A percentile compares a stretch with the other conserved stretches of the same genome.
phyloP scores from a whole-genome alignment of 2,329 filamentous ascomycete genomes.

The Taxawa tesnikishii region DNA sequence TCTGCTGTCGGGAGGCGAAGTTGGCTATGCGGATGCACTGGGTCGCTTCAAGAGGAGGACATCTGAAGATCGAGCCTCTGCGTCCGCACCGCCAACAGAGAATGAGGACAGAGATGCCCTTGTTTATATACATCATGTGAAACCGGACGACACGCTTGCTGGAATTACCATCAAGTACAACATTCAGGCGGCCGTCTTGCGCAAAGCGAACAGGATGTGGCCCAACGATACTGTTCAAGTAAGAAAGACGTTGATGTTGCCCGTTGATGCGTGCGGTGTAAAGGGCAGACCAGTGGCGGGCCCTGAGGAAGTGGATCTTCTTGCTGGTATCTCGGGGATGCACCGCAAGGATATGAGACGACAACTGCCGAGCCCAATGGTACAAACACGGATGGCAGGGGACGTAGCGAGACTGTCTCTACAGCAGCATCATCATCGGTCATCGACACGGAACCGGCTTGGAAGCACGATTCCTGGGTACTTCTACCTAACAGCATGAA shows the following conservation, averaged over 20 bases:
- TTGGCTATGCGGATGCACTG: slow-evolving; percentile 29
- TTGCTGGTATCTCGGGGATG: slow-evolving; percentile 7
- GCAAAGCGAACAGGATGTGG: slow-evolving; percentile 89
- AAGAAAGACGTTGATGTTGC: slow-evolving; percentile 68
- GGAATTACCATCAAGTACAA: slow-evolving; percentile 84
- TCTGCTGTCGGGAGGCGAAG: slow-evolving; percentile 24
- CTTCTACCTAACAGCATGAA: slow-evolving; percentile 57
- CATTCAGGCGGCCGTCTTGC: slow-evolving; percentile 69
- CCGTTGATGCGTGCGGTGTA: slow-evolving; percentile 77
- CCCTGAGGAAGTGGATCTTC: slow-evolving; percentile 19
- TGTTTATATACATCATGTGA: slow-evolving; percentile 82
- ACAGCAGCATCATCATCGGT: slow-evolving; percentile 23
- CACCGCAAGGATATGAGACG: not conserved
- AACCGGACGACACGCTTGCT: slow-evolving; percentile 73
- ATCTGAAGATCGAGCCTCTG: slow-evolving; percentile 47
- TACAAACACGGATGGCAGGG: slow-evolving; percentile 2
- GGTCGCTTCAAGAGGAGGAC: slow-evolving; percentile 51
- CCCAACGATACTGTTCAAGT: slow-evolving; percentile 82
- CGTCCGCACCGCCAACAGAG: slow-evolving; percentile 39
- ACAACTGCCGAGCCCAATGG: slow-evolving; percentile 6
- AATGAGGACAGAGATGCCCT: slow-evolving; percentile 61
- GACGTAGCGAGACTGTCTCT: slow-evolving; percentile 22
- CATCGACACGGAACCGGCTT: slow-evolving; percentile 52
- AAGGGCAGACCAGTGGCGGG: slow-evolving; percentile 52
- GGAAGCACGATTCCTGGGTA: slow-evolving; percentile 86